These are phyloP conservation scores for Ophiocordyceps camponoti-saundersi DNA, from an alignment of 2,329 filamentous ascomycete species.

Conservation along the genomic window DNA sequence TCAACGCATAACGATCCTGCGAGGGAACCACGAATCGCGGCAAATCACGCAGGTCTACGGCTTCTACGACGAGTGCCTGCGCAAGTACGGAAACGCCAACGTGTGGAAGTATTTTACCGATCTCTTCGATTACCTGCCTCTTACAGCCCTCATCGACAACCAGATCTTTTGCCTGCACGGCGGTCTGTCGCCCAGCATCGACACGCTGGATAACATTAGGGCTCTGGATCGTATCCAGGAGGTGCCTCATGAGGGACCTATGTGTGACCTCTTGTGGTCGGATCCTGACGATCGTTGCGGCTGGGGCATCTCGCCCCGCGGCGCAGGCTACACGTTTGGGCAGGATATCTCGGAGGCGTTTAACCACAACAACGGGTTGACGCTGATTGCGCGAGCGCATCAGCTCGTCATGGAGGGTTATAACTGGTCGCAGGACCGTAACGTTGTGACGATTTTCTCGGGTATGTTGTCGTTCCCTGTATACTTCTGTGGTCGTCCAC, in stretches of 20 bases:
- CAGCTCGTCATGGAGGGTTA: slow-evolving; percentile 99
- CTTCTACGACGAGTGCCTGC: slow-evolving; percentile 97
- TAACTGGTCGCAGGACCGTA: slow-evolving; percentile 97
- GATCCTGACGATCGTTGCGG: slow-evolving; percentile 94
- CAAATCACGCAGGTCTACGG: slow-evolving; percentile 99
- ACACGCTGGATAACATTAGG: slow-evolving; percentile 89
- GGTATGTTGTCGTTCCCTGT: slow-evolving; percentile 32
- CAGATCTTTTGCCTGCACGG: slow-evolving; percentile 99
- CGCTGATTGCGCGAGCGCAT: slow-evolving; percentile 87
- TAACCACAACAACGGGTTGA: slow-evolving; percentile 97
- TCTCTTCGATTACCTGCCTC: slow-evolving; percentile 93
- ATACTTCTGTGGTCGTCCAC: slow-evolving; percentile 3
- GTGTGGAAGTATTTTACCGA: slow-evolving; percentile 99
- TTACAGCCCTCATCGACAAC: slow-evolving; percentile 95
- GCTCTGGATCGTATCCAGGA: slow-evolving; percentile 94
- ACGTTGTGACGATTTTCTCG: slow-evolving; percentile 97
- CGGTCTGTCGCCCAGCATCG: slow-evolving; percentile 87
- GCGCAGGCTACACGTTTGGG: slow-evolving; percentile 87
- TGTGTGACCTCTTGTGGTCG: slow-evolving; percentile 96
- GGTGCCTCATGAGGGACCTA: slow-evolving; percentile 93
- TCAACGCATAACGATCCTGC: slow-evolving; percentile 92
- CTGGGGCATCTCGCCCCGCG: slow-evolving; percentile 89
- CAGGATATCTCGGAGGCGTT: slow-evolving; percentile 98
- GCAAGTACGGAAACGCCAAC: slow-evolving; percentile 97
- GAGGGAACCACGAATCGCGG: slow-evolving; percentile 95